Evolutionary conservation across 1,139 yeast genomes (phyloP).

Genomic region (Yamadazyma taylorii): DNA sequence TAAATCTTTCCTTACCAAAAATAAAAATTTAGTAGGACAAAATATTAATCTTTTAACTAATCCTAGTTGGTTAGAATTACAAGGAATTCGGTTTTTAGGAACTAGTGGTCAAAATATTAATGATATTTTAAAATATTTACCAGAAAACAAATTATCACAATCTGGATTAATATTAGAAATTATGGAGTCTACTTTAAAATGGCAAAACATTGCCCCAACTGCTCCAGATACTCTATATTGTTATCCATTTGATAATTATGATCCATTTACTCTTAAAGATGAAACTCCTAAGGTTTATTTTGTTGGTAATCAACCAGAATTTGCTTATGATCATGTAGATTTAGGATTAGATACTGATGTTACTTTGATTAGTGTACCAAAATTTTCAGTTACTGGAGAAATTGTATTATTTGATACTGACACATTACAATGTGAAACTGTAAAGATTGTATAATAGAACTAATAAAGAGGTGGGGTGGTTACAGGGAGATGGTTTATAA

Average conservation of each 20-base stretch:
- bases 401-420: slow-evolving; percentile 64
- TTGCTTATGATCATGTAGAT: slow-evolving; percentile 36
- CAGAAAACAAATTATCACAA: slow-evolving; percentile 19
- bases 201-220: slow-evolving; percentile 92
- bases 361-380: slow-evolving; percentile 68
- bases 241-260: slow-evolving; percentile 77
- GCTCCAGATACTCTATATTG: slow-evolving; percentile 95
- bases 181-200: slow-evolving; percentile 66
- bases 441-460: slow-evolving; percentile 20
- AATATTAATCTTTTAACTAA: slow-evolving; percentile 59
- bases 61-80: slow-evolving; percentile 66
- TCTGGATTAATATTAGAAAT: slow-evolving; percentile 42
- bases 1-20: slow-evolving; percentile 59
- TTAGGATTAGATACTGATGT: slow-evolving; percentile 33
- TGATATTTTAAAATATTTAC: slow-evolving; percentile 70
- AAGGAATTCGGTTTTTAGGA: slow-evolving; percentile 60
- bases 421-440: slow-evolving; percentile 52
- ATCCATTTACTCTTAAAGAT: slow-evolving; percentile 70
- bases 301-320: slow-evolving; percentile 78
- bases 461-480: neutral
- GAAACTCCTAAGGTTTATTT: slow-evolving; percentile 86
- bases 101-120: slow-evolving; percentile 83
- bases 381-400: slow-evolving; percentile 64
- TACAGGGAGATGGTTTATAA: no score
- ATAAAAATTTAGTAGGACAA: slow-evolving; percentile 43